A percentile compares a stretch with the other conserved stretches of the same genome.
Evolutionary conservation across 495 filamentous ascomycete species (phyloP).

Genomic region (Penicillium maclennaniae): DNA sequence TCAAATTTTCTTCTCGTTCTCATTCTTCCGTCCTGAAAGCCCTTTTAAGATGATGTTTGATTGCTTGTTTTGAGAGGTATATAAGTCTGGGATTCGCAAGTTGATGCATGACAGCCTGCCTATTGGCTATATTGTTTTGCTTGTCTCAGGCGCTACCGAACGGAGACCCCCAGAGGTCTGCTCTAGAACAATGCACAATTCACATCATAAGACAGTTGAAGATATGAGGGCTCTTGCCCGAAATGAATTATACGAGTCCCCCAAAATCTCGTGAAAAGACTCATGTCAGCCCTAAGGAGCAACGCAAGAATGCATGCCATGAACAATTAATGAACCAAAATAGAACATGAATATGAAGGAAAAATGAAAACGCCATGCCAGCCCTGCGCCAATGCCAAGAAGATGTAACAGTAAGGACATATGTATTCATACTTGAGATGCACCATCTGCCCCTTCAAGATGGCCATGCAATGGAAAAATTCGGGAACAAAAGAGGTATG

Average conservation of each 20-base stretch:
- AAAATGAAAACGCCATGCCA: slow-evolving; percentile 19
- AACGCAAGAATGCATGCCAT: slow-evolving; percentile 5
- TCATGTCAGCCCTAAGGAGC: not conserved
- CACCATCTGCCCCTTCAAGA: not conserved
- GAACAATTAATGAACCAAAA: slow-evolving; percentile 5
- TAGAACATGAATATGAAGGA: slow-evolving; percentile 4
- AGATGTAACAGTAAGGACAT: slow-evolving; percentile 3
- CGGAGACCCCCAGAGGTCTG: too few species aligned
- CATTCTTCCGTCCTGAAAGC: too few species aligned
- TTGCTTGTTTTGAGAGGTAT: too few species aligned
- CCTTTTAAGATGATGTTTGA: too few species aligned
- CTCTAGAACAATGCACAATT: too few species aligned
- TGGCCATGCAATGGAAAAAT: slow-evolving; percentile 1
- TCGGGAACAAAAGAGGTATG: not conserved
- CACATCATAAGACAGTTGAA: not conserved
- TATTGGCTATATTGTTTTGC: too few species aligned
- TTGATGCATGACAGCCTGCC: too few species aligned
- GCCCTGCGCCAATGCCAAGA: slow-evolving; percentile 28
- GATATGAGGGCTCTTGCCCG: not conserved
- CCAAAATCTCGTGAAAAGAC: not conserved
- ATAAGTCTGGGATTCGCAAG: too few species aligned
- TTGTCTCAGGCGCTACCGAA: too few species aligned
- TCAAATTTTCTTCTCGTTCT: too few species aligned
- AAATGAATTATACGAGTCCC: slow-evolving; percentile 14
- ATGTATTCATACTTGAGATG: slow-evolving; percentile 18